These are phyloP conservation scores for Ulota crispa DNA, from an alignment of 225 moss, liverwort and hornwort species.

Conservation along the genomic window DNA sequence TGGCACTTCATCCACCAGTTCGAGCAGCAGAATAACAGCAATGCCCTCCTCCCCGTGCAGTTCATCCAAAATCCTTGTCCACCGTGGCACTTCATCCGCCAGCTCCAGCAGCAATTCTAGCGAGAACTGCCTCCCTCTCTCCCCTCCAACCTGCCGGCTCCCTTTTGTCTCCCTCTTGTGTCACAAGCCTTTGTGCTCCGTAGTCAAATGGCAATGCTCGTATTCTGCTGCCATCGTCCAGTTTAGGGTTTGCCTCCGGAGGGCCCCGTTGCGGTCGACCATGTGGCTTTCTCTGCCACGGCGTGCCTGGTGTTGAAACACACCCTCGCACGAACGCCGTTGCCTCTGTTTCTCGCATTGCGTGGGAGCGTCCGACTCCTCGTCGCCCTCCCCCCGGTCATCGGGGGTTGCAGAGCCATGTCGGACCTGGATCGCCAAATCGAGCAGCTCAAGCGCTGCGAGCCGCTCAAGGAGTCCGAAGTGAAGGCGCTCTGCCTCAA, in stretches of 20 bases:
- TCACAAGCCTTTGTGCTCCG: background rate
- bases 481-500: slow-evolving; percentile 98
- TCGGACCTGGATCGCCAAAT: slow-evolving; percentile 99
- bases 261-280: background rate
- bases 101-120: too few species aligned
- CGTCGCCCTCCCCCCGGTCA: too few species aligned
- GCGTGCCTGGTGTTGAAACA: slow-evolving; percentile 51
- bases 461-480: slow-evolving; percentile 96
- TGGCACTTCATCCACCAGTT: too few species aligned
- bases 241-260: slow-evolving; percentile 35
- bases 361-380: background rate
- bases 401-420: slow-evolving; percentile 46
- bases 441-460: slow-evolving; percentile 99
- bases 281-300: slow-evolving; percentile 37
- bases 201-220: slow-evolving; percentile 13
- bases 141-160: too few species aligned
- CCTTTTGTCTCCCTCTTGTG: too few species aligned
- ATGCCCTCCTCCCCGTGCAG: too few species aligned
- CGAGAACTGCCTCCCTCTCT: too few species aligned
- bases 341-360: background rate
- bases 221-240: background rate
- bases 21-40: too few species aligned
- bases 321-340: slow-evolving; percentile 39
- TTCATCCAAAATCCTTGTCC: too few species aligned
- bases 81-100: too few species aligned